Evolutionary conservation across 1,139 yeast species (phyloP), one percentile per base, ranked within the genome.

Genomic region (Waltiozyma solani): DNA sequence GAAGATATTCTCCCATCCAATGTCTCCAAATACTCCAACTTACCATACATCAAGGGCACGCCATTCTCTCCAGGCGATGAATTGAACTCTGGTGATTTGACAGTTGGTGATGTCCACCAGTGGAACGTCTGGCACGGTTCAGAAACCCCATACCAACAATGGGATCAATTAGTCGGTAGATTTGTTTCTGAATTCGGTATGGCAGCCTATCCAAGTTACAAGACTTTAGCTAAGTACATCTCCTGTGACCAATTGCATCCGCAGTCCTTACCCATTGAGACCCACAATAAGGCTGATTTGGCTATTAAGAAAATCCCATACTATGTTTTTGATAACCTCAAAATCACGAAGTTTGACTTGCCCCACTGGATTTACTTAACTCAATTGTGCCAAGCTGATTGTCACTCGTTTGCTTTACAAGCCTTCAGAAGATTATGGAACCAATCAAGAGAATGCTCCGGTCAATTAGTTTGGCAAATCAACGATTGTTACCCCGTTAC

Each of bases 111-210:
- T 29, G 48, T 44, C 3, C 50, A 46, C 26, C 48, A 45, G 17
- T 46, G 48, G 50, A 46, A 44, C 36, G 44, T 46, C 17, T 46
- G 50, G 48, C 50, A 46, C 27, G 50, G 50, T 2, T 12, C 37
- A n/a, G 50, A 46, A 26, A 32, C 37, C 2, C 48, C 48, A 17
- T 46, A 46, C 27, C 50, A 46, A 19, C 34, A 43, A 25, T 46
- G 50, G 50, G 23, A 37, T 19, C 29, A 38, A 14, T 35, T 46
- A 1, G 41, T 39, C 7, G 50, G 44, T 1, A 29, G 50, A 9
- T 46, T 46, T 34, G 40, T 45, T 5, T 46, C 48, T 8, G 50
- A 46, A 37, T 45, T 46, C 37, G 50, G 48, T 10, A 44, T 45
- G 48, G 38, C 41, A 22, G 48, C 40, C 2, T 25, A 40, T 6